Base-by-base conservation (phyloP, 495 filamentous ascomycete genomes). In the Podospora pseudoanserina region DNA sequence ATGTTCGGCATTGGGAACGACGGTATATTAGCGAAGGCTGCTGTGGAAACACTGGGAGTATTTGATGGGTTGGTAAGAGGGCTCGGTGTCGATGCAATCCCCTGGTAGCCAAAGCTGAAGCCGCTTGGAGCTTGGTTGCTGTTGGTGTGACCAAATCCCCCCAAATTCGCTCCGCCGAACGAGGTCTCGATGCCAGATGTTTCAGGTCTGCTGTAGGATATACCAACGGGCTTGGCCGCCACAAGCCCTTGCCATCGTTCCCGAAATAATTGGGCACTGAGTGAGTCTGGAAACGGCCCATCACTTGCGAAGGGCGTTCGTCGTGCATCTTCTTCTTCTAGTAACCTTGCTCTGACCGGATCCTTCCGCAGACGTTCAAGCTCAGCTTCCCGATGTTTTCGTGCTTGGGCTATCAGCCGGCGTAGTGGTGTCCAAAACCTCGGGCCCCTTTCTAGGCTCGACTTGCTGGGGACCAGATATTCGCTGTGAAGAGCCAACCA, bases 401-500 rank as follows among this genome's bases (percentile, higher is more conserved):
- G 71, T 2, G 90, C 90, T 74, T 87, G 86, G 44, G 85, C 83
- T 80, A 90, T 87, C 16, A 94, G 79, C 62, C 87, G 89, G 4
- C 82, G 83, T 64, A 94, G 79, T 2, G 91, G 90, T 15, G 86
- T 81, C 90, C 90, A 94, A 1, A 94, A 79, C 28, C 65, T 53
- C 75, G 84, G 85, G n/a, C 83, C 86, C 28, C 70, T 66, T n/a
- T 58, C 62, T n/a, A 64, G 68, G 63, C 81, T 84, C 4, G 81
- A 79, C 49, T 86, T 80, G 15, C 80, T 83, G n/a, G 79, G 78
- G 27, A 78, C 76, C 9, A 83, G 82, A 80, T 84, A 86, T 53
- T 80, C 75, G 70, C 88, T 77, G 58, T 87, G 85, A 9, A 96
- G 81, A 0, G 90, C 90, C n/a, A 79, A 77, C 93, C 93, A 97